Percentiles rank a stretch among this genome's conserved stretches.
Conservation (phyloP, 441 rosid genomes). For the Jatropha multifida region DNA sequence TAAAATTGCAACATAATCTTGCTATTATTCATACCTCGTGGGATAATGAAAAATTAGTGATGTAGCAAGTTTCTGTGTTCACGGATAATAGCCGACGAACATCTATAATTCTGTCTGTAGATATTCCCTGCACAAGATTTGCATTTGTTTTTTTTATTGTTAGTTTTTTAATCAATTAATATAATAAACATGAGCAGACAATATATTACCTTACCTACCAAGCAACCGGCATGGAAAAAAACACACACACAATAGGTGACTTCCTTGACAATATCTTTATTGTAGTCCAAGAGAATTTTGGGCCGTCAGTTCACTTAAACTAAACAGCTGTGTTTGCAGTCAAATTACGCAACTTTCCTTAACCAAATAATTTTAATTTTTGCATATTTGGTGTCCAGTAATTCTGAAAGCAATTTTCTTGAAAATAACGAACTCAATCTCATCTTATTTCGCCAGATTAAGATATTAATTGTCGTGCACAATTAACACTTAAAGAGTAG, state of each 20-base stretch:
- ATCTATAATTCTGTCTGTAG: conserved; percentile 65
- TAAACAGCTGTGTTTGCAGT: neutral
- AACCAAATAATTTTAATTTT: neutral
- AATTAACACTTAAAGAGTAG: too few relatives aligned
- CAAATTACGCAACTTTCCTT: neutral
- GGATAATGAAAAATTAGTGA: conserved; percentile 49
- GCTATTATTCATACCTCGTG: conserved; percentile 42
- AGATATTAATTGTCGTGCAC: too few relatives aligned
- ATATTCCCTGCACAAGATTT: conserved; percentile 54
- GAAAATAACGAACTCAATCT: neutral
- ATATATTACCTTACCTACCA: neutral
- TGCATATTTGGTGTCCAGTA: neutral
- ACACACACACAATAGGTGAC: neutral
- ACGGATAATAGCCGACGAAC: conserved; percentile 50
- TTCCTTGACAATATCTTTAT: neutral
- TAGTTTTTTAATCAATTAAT: neutral
- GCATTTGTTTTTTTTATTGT: neutral
- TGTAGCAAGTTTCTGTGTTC: conserved; percentile 50
- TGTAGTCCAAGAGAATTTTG: neutral
- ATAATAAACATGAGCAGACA: neutral
- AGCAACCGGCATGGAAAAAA: neutral
- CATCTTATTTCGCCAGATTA: too few relatives aligned
- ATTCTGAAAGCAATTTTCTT: neutral
- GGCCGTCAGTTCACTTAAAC: neutral
- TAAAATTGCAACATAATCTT: too few relatives aligned